Evolutionary conservation across 1,284 basidiomycete genomes (phyloP).

Genomic region (Naganishia sp.): DNA sequence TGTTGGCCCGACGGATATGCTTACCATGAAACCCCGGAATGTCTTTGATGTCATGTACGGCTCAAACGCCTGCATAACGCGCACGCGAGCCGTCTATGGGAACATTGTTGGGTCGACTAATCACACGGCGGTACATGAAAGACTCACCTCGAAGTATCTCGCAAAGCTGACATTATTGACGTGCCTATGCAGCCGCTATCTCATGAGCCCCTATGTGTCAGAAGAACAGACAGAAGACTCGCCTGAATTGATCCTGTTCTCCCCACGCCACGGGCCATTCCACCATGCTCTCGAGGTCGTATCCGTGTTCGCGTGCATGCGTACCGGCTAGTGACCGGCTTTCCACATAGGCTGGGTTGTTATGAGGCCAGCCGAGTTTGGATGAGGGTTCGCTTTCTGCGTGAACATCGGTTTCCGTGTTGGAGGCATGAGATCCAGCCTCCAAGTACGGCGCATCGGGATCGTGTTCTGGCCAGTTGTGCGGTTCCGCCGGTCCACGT

Average conservation of each 20-base stretch:
- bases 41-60: conserved; percentile 9
- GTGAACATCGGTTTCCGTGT: no score
- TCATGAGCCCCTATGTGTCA: no score
- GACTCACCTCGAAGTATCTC: conserved; percentile 44
- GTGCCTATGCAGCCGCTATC: conserved; percentile 39
- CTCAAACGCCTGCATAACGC: conserved; percentile 17
- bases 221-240: conserved; percentile 14
- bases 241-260: conserved; percentile 51
- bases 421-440: neutral
- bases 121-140: no score
- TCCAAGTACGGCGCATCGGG: conserved; percentile 17
- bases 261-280: conserved; percentile 53
- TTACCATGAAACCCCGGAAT: conserved; percentile 19
- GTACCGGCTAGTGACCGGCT: neutral
- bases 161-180: conserved; percentile 51
- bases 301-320: conserved; percentile 37
- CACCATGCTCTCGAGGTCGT: conserved; percentile 42
- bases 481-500: conserved; percentile 63
- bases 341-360: conserved; percentile 1
- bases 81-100: conserved; percentile 19
- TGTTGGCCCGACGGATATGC: neutral
- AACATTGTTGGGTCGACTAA: neutral
- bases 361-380: conserved; percentile 8
- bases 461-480: conserved; percentile 43
- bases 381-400: neutral